These are phyloP conservation scores for Metarhizium rileyi DNA, from an alignment of 2,329 filamentous ascomycete genomes.

Conservation along the genomic window DNA sequence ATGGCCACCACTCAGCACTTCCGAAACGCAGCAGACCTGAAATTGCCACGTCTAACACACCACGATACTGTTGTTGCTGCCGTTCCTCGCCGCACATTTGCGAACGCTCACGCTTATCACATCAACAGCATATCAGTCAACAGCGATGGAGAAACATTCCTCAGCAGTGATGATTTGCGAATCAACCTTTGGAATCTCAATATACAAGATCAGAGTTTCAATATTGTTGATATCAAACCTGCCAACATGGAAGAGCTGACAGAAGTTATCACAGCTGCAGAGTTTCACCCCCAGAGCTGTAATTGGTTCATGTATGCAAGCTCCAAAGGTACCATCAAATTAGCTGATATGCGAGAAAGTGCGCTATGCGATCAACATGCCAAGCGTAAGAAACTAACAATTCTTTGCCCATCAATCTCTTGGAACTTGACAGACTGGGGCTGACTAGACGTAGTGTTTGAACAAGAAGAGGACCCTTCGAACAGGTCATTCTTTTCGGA, in stretches of 20 bases:
- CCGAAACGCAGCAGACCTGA: slow-evolving; percentile 71
- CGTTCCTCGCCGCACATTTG: slow-evolving; percentile 90
- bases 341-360: slow-evolving; percentile 96
- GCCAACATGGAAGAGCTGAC: slow-evolving; percentile 99
- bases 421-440: neutral
- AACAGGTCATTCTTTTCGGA: slow-evolving; percentile 99
- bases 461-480: slow-evolving; percentile 95
- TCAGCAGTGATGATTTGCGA: slow-evolving; percentile 93
- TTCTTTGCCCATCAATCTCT: neutral
- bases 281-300: slow-evolving; percentile 94
- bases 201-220: slow-evolving; percentile 99
- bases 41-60: slow-evolving; percentile 90
- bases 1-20: slow-evolving; percentile 62
- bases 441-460: slow-evolving; percentile 61
- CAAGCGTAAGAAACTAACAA: slow-evolving; percentile 54
- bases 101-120: slow-evolving; percentile 97
- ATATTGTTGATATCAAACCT: slow-evolving; percentile 99
- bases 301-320: slow-evolving; percentile 99
- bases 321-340: slow-evolving; percentile 96
- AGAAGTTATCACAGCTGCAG: slow-evolving; percentile 95
- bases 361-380: slow-evolving; percentile 92
- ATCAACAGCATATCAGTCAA: slow-evolving; percentile 99
- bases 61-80: slow-evolving; percentile 97
- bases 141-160: slow-evolving; percentile 98
- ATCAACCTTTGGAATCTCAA: slow-evolving; percentile 99